Conservation (phyloP, 2,329 filamentous ascomycete genomes). For the Reticulascus tulasneorum region DNA sequence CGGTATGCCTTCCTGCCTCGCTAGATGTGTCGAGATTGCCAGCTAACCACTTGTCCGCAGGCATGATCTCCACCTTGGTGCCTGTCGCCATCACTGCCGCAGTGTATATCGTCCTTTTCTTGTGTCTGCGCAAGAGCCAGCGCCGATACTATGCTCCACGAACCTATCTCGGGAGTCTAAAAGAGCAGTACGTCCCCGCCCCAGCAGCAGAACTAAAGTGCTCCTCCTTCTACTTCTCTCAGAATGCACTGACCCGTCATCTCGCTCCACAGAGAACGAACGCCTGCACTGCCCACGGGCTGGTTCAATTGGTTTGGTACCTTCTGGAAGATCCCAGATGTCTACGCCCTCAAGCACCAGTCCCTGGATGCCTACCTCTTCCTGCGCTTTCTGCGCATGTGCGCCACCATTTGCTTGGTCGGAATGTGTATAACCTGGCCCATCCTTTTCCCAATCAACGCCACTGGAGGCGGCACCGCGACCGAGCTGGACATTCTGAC, state of each 20-base stretch:
- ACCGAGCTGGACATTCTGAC: constrained; percentile 72
- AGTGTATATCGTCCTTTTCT: constrained; percentile 39
- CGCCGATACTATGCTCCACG: constrained; percentile 46
- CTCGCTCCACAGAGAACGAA: constrained; percentile 43
- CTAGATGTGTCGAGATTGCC: no score
- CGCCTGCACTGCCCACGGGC: constrained; percentile 51
- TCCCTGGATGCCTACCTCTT: constrained; percentile 84
- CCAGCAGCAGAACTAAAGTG: not conserved
- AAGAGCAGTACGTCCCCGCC: constrained; percentile 28
- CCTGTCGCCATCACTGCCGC: constrained; percentile 45
- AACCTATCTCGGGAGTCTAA: constrained; percentile 45
- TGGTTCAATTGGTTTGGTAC: constrained; percentile 59
- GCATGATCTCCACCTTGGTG: constrained; percentile 46
- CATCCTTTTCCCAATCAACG: constrained; percentile 79
- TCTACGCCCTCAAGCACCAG: constrained; percentile 76
- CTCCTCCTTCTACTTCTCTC: not conserved
- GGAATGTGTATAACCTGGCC: constrained; percentile 85
- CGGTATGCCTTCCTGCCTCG: no score
- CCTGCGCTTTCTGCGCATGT: constrained; percentile 77
- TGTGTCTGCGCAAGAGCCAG: constrained; percentile 40
- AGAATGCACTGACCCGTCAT: not conserved
- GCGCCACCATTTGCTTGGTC: constrained; percentile 72
- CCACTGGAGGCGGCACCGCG: constrained; percentile 66
- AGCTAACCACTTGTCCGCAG: constrained; percentile 15
- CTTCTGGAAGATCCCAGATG: constrained; percentile 64